A percentile compares a stretch with the other conserved stretches of the same genome.
Conservation (phyloP, 1,139 yeast genomes). For the Suhomyces panamericanus region DNA sequence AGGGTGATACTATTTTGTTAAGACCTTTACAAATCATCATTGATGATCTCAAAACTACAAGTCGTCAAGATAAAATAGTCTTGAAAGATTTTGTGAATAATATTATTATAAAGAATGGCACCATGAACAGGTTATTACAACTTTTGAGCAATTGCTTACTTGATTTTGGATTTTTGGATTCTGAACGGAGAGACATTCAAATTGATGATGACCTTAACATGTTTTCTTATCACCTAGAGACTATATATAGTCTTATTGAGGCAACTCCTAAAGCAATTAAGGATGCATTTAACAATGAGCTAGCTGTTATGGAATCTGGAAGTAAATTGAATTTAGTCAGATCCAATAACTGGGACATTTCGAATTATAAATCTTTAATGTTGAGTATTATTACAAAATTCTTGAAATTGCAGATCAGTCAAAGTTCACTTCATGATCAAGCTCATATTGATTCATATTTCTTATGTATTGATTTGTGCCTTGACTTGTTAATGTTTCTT, state of each 20-base stretch:
- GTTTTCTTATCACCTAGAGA: constrained; percentile 57
- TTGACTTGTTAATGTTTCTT: constrained; percentile 46
- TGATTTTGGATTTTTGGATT: constrained; percentile 34
- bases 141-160: constrained; percentile 54
- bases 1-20: constrained; percentile 49
- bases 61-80: constrained; percentile 43
- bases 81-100: constrained; percentile 58
- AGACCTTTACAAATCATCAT: constrained; percentile 69
- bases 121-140: constrained; percentile 59
- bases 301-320: constrained; percentile 54
- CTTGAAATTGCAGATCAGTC: constrained; percentile 30
- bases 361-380: constrained; percentile 62
- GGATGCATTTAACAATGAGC: constrained; percentile 53
- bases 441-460: constrained; percentile 24
- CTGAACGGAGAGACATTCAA: constrained; percentile 16
- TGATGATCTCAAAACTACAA: constrained; percentile 51
- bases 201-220: constrained; percentile 55
- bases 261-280: constrained; percentile 43
- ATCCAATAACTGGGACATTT: constrained; percentile 51
- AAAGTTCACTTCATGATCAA: constrained; percentile 22
- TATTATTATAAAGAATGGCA: constrained; percentile 52
- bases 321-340: constrained; percentile 35
- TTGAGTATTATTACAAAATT: constrained; percentile 50
- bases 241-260: constrained; percentile 51
- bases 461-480: constrained; percentile 30